Evolutionary conservation across 352 stramenopile genomes (phyloP).

Genomic region (Hyaloperonospora arabidopsidis): DNA sequence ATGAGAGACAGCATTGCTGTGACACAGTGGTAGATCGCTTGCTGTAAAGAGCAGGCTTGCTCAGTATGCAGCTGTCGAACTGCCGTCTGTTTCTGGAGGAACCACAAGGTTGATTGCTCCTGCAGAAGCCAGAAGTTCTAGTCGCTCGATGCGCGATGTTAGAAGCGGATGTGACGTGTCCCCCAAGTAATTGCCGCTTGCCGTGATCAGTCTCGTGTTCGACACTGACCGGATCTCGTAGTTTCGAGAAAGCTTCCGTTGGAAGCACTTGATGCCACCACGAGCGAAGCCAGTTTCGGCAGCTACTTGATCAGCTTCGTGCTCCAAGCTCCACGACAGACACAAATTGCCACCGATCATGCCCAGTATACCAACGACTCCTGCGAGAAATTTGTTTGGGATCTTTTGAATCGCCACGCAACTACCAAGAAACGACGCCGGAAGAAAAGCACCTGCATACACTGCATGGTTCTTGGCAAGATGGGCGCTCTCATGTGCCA

Average conservation of each 20-base stretch:
- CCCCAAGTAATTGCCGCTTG: constrained; percentile 74
- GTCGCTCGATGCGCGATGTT: constrained; percentile 60
- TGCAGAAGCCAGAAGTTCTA: constrained; percentile 39
- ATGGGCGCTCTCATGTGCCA: constrained; percentile 75
- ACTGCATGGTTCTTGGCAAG: constrained; percentile 78
- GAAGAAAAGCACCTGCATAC: constrained; percentile 50
- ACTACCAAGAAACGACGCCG: constrained; percentile 48
- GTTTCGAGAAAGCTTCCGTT: constrained; percentile 68
- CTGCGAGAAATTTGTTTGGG: constrained; percentile 64
- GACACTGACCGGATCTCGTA: constrained; percentile 53
- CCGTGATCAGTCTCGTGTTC: constrained; percentile 64
- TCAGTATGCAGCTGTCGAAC: no score
- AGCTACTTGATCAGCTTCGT: constrained; percentile 70
- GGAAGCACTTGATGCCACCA: constrained; percentile 69
- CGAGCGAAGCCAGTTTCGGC: constrained; percentile 54
- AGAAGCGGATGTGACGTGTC: constrained; percentile 71
- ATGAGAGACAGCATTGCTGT: constrained; percentile 37
- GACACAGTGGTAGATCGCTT: constrained; percentile 16
- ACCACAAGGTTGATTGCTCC: constrained; percentile 10
- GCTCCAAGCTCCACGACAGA: constrained; percentile 72
- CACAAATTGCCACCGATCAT: constrained; percentile 53
- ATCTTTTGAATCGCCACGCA: constrained; percentile 55
- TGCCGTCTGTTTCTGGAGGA: constrained; percentile 9
- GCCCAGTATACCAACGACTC: constrained; percentile 33
- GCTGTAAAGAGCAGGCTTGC: no score